Conservation (phyloP, 768 basidiomycete genomes). For the Auriscalpium microsporum region DNA sequence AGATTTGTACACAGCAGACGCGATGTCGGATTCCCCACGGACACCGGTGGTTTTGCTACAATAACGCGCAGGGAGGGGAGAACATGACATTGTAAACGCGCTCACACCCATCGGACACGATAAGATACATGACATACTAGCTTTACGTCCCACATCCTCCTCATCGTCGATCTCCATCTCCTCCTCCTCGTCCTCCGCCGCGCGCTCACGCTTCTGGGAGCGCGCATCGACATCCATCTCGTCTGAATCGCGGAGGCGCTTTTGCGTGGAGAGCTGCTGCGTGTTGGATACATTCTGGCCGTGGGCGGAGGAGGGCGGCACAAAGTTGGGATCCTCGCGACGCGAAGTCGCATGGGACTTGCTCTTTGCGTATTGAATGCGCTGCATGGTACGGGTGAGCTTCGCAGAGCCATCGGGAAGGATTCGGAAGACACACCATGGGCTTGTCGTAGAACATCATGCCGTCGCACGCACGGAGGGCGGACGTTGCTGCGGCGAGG, state of each 20-base stretch:
- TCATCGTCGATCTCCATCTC: conserved; percentile 97
- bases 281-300: conserved; percentile 33
- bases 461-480: conserved; percentile 88
- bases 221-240: conserved; percentile 42
- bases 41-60: conserved; percentile 21
- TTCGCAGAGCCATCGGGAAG: conserved; percentile 8
- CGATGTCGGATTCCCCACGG: conserved; percentile 34
- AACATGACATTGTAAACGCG: conserved; percentile 8
- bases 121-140: conserved; percentile 36
- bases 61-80: conserved; percentile 36
- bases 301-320: conserved; percentile 61
- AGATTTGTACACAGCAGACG: conserved; percentile 76
- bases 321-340: conserved; percentile 73
- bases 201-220: conserved; percentile 52
- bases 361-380: conserved; percentile 82
- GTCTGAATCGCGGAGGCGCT: conserved; percentile 59
- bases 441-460: conserved; percentile 91
- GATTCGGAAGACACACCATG: conserved; percentile 48
- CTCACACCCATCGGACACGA: background rate
- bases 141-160: conserved; percentile 41
- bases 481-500: conserved; percentile 82
- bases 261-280: conserved; percentile 34
- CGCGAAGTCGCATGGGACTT: conserved; percentile 81
- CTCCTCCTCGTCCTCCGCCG: conserved; percentile 61
- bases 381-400: conserved; percentile 37